Evolutionary conservation across 1,284 basidiomycete genomes (phyloP), one percentile per base, ranked within the genome.

Genomic region (Cryptococcus sp.): DNA sequence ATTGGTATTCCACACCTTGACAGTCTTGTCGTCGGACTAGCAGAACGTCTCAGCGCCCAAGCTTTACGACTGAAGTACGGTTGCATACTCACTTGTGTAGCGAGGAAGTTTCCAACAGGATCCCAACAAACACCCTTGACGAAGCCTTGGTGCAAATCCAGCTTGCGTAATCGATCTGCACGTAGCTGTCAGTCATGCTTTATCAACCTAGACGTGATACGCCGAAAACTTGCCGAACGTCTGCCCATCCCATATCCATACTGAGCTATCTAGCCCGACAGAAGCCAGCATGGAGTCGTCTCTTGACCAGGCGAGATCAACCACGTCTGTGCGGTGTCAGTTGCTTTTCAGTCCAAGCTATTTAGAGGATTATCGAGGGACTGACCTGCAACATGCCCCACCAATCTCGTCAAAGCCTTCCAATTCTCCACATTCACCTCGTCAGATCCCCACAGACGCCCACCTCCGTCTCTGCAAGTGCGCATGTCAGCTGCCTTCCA

Each of bases 51-150:
- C 60, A 43, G 55, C 30, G 30, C 30, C 13, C 13, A 8, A 8
- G 2, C 10, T 10, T 8, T 10, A 10, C 30, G 30, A 10, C 30
- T 35, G 4, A 2, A 5, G 4, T 13, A 8, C n/a, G 16, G 17
- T 7, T 1, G 7, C 20, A 4, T 3, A 50, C 79, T 50, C 27
- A 81, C 81, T 69, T 83, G 82, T n/a, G 93, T 96, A 7, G 93
- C 93, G 53, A 99, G 85, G 73, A 88, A 98, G 77, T 97, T 90
- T 48, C 95, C 95, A 5, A 95, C 90, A 1, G 96, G 95, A 78
- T 99, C 96, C 86, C 94, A 99, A 69, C 91, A 93, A 50, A 99
- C 91, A 54, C 96, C 96, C 78, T 99, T 99, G 67, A 99, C 93
- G 75, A 98, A 98, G 5, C 94, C 94, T 70, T 91, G 87, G 74